phyloP scores from a whole-genome alignment of 495 filamentous ascomycete genomes.

The Hypoxylon lienhwacheense region DNA sequence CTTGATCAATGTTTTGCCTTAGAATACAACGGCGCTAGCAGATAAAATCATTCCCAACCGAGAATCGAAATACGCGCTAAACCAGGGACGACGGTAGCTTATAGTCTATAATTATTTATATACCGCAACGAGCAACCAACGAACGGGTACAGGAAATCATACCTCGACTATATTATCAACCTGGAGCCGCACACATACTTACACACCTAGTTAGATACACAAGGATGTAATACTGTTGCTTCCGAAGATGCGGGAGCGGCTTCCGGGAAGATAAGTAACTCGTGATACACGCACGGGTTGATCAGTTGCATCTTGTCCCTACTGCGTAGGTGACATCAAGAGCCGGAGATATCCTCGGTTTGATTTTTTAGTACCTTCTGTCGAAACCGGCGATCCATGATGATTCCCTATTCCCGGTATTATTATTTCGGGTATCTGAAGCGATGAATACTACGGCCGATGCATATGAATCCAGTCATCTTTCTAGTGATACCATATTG shows the following conservation, averaged over 20 bases:
- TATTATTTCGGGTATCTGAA: too few relatives aligned
- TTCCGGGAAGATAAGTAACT: neutral
- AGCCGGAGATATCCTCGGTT: too few relatives aligned
- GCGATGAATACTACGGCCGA: too few relatives aligned
- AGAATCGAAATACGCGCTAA: too few relatives aligned
- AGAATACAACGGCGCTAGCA: too few relatives aligned
- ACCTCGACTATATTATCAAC: conserved; percentile 4
- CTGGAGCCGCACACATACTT: conserved; percentile 11
- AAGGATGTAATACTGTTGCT: too few relatives aligned
- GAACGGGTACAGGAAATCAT: conserved; percentile 4
- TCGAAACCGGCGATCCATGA: conserved; percentile 10
- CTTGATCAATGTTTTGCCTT: too few relatives aligned
- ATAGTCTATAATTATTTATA: conserved; percentile 9
- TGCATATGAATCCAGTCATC: neutral
- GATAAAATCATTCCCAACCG: too few relatives aligned
- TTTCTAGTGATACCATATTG: neutral
- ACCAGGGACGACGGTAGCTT: conserved; percentile 19
- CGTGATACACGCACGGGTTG: neutral
- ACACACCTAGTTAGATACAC: conserved; percentile 9
- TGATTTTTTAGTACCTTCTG: too few relatives aligned
- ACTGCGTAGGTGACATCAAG: too few relatives aligned
- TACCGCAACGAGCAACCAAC: conserved; percentile 8
- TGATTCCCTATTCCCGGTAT: too few relatives aligned
- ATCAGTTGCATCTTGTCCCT: conserved; percentile 6
- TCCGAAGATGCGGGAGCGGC: too few relatives aligned